Evolutionary conservation across 805 yeast genomes (phyloP).

Genomic region (Schwanniomyces polymorphus): DNA sequence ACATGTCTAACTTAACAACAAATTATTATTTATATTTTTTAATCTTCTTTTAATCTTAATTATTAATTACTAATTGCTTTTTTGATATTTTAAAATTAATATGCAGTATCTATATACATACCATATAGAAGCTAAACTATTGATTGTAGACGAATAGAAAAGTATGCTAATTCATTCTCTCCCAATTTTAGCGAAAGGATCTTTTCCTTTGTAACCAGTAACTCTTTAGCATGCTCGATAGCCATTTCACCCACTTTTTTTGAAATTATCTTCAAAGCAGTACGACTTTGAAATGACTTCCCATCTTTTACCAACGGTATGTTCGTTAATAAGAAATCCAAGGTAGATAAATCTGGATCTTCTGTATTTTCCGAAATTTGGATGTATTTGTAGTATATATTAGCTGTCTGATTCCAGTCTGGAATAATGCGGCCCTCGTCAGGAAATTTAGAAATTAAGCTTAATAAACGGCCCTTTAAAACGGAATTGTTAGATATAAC

Average conservation of each 20-base stretch:
- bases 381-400: conserved; percentile 54
- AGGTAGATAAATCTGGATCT: conserved; percentile 11
- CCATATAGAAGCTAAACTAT: not conserved
- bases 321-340: conserved; percentile 45
- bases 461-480: conserved; percentile 36
- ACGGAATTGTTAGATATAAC: conserved; percentile 48
- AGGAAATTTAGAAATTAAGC: conserved; percentile 46
- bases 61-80: not conserved
- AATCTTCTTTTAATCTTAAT: not conserved
- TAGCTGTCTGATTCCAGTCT: conserved; percentile 59
- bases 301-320: conserved; percentile 39
- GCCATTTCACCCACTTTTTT: conserved; percentile 46
- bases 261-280: conserved; percentile 55
- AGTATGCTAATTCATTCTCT: conserved; percentile 44
- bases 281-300: conserved; percentile 33
- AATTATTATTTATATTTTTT: not conserved
- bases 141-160: conserved; percentile 14
- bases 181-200: conserved; percentile 43
- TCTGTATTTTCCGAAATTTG: conserved; percentile 20
- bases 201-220: conserved; percentile 27
- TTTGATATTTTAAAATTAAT: not conserved
- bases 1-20: conserved; percentile 12
- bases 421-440: conserved; percentile 35
- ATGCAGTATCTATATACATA: not conserved
- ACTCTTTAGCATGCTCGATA: conserved; percentile 17